Evolutionary conservation across 2,329 filamentous ascomycete species (phyloP), one percentile per base, ranked within the genome.

Genomic region (Bipolaris cookei): DNA sequence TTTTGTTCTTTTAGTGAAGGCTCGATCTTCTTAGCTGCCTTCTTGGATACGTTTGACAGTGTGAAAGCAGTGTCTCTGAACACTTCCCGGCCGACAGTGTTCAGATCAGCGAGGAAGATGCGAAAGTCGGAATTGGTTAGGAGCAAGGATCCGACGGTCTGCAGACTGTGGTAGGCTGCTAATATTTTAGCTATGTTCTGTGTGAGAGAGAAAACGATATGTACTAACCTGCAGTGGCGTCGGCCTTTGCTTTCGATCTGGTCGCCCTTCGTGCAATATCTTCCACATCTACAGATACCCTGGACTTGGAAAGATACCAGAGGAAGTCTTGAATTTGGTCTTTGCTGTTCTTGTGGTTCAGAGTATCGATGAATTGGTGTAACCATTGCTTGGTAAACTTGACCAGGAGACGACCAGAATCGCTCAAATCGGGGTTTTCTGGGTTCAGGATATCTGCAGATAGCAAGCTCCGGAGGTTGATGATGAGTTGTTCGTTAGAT

Each of bases 261-360:
- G 82, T 82, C 3, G 87, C 89, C 46, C 84, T 83, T 37, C 82
- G 78, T 2, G 84, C 82, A 42, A 93, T 79, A 58, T 90, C 84
- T 16, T 85, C 81, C 1, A 87, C 81, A 66, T 93, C 88, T 3
- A 94, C 77, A 1, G 84, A 84, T 5, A 95, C 79, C 32, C 85
- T 84, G n/a, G 91, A 88, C 72, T 90, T 89, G 61, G 87, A 81
- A 44, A 96, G 76, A 67, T 89, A 92, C 92, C 92, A 97, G 37
- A 97, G 82, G 62, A 97, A 90, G 68, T 97, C 91, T 75, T 98
- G 94, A 16, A 98, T 86, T 74, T 97, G 90, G 76, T 98, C 92
- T 14, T 86, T 77, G 59, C 82, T 80, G 75, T 97, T 97, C 80
- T 97, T 98, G 76, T 92, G 83, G 53, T 86, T 82, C 43, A 97